Evolutionary conservation across 2,329 filamentous ascomycete genomes (phyloP).

Genomic region (Pochonia chlamydosporia): DNA sequence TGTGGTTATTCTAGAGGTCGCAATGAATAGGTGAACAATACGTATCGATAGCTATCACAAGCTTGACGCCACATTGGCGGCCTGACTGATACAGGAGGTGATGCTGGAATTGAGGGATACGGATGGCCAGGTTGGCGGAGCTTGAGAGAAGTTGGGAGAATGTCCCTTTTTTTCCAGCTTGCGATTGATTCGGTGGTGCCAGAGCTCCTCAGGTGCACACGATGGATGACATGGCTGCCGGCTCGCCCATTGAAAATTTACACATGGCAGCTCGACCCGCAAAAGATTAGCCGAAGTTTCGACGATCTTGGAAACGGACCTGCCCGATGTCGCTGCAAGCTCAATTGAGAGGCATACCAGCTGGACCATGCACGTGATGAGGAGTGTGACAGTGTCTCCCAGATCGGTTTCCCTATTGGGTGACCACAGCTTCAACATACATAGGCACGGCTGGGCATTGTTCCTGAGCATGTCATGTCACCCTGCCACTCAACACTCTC

Average conservation of each 20-base stretch:
- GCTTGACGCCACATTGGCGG: constrained; percentile 3
- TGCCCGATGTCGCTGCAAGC: too few relatives aligned
- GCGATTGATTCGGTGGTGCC: background rate
- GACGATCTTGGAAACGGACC: too few relatives aligned
- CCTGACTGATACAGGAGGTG: background rate
- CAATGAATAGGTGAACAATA: background rate
- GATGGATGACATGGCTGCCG: constrained; percentile 1
- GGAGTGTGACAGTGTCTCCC: background rate
- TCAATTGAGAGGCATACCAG: too few relatives aligned
- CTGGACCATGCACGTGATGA: constrained; percentile 3
- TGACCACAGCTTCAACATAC: background rate
- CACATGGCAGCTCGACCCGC: background rate
- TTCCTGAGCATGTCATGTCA: background rate
- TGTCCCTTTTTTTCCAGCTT: background rate
- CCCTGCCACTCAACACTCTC: background rate
- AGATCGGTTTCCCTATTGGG: background rate
- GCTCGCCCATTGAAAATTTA: constrained; percentile 5
- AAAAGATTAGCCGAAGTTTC: constrained; percentile 3
- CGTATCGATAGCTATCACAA: background rate
- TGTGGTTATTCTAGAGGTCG: background rate
- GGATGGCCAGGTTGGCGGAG: background rate
- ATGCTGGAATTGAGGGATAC: background rate
- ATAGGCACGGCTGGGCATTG: background rate
- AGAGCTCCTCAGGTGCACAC: background rate
- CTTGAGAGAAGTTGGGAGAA: background rate